Evolutionary conservation across 78 protist genomes (phyloP), one percentile per base, ranked within the genome.

Genomic region (Tieghemostelium lacteum): DNA sequence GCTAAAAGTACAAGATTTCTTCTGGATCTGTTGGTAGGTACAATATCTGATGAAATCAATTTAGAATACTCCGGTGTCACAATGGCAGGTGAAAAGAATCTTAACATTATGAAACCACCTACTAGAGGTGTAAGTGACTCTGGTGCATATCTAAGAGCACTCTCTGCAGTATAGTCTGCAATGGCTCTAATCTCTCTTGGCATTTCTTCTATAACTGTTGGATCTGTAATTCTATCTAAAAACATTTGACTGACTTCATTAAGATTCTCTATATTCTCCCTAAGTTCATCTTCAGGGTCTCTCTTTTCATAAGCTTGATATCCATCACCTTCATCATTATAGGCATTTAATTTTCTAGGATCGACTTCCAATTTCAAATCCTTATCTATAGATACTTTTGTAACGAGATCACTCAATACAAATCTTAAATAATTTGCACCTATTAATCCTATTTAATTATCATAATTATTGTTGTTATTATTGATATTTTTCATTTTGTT

Each of bases 31-130:
- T 62, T 60, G 14, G 87, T 55, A 12, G 73, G 75, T 10, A 54
- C 73, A 39, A 58, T 62, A 33, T 89, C 94, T 24, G 87, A 54
- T 7, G 93, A 55, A 24, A 92, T 31, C 20, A 88, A 36, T 33
- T 83, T 91, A 3, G 75, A 77, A 24, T 62, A 71, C 12, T 92
- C 95, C 2, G 92, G 94, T 33, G 95, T 87, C 0, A 92, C 92
- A 26, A 92, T 87, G 40, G 95, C 92, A 3, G 95, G 95, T 34
- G 93, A 57, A 75, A 88, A 92, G 93, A 67, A 92, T 33, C 95
- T 58, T 7, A 92, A 63, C 92, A 92, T 92, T 33, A 92, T 67
- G 52, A 92, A 88, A 26, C 95, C 95, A 42, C 95, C 95, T 16
- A 92, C 83, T 2, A 88, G 49, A 20, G 86, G 93, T 42, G 92